phyloP scores from a whole-genome alignment of 495 filamentous ascomycete species.

The Letharia columbiana region DNA sequence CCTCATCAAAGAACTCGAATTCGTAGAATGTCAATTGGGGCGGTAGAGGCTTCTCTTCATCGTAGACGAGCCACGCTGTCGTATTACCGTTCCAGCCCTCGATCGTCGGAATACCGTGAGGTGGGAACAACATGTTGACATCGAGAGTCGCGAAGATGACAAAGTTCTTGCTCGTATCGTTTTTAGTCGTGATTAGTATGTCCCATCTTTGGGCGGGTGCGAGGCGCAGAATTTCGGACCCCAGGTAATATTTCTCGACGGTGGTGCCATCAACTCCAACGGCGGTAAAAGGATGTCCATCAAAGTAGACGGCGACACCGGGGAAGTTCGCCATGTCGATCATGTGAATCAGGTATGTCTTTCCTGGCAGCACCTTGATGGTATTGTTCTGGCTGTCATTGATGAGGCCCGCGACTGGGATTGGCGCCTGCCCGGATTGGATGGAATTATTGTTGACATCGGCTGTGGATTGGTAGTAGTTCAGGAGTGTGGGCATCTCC shows the following conservation, averaged over 20 bases:
- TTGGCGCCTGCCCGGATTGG: constrained; percentile 42
- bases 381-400: constrained; percentile 50
- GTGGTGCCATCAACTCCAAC: constrained; percentile 49
- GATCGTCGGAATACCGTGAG: constrained; percentile 1
- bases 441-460: constrained; percentile 37
- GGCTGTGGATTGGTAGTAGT: constrained; percentile 36
- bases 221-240: constrained; percentile 43
- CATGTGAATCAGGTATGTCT: constrained; percentile 72
- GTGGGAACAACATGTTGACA: constrained; percentile 20
- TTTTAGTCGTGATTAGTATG: constrained; percentile 58
- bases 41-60: constrained; percentile 50
- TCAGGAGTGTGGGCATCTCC: constrained; percentile 37
- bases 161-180: constrained; percentile 56
- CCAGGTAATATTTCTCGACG: constrained; percentile 48
- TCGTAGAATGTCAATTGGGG: constrained; percentile 45
- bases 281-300: constrained; percentile 56
- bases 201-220: constrained; percentile 63
- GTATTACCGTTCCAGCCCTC: constrained; percentile 55
- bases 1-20: constrained; percentile 40
- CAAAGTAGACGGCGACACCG: constrained; percentile 62
- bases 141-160: constrained; percentile 58
- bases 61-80: constrained; percentile 73
- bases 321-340: constrained; percentile 69
- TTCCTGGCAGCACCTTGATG: constrained; percentile 57
- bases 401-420: constrained; percentile 46